Evolutionary conservation across 495 filamentous ascomycete species (phyloP).

Genomic region (Pyrenopolyporus hunteri): DNA sequence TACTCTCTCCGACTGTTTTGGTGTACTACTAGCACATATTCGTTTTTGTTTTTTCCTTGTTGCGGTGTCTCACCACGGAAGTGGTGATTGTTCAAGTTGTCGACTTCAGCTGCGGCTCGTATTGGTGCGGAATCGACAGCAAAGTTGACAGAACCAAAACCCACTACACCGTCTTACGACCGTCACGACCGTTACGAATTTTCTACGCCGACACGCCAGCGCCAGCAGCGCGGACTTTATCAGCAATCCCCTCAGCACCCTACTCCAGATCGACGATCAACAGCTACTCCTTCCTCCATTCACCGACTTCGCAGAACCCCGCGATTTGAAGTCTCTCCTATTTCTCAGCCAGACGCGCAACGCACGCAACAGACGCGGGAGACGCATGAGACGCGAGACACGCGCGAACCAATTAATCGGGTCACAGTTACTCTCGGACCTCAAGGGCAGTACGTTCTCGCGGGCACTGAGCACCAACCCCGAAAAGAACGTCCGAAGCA

Average conservation of each 20-base stretch:
- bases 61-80: conserved; percentile 22
- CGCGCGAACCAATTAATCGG: conserved; percentile 45
- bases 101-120: conserved; percentile 44
- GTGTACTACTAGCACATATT: conserved; percentile 15
- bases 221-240: conserved; percentile 51
- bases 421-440: conserved; percentile 38
- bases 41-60: no score
- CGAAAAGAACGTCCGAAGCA: conserved; percentile 29
- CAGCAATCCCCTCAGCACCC: conserved; percentile 41
- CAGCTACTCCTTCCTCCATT: conserved; percentile 50
- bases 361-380: no score
- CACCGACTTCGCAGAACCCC: conserved; percentile 55
- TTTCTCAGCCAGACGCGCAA: conserved; percentile 45
- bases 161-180: conserved; percentile 45
- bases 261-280: conserved; percentile 36
- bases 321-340: conserved; percentile 52
- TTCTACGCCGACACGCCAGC: conserved; percentile 44
- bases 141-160: conserved; percentile 48
- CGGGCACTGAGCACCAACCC: conserved; percentile 25
- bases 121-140: conserved; percentile 47
- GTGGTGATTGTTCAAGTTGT: conserved; percentile 58
- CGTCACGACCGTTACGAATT: conserved; percentile 51
- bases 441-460: conserved; percentile 38
- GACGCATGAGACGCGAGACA: no score
- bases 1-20: background rate